A percentile compares a stretch with the other conserved stretches of the same genome.
Evolutionary conservation across 2,329 filamentous ascomycete species (phyloP).

Genomic region (Talaromyces sp.): DNA sequence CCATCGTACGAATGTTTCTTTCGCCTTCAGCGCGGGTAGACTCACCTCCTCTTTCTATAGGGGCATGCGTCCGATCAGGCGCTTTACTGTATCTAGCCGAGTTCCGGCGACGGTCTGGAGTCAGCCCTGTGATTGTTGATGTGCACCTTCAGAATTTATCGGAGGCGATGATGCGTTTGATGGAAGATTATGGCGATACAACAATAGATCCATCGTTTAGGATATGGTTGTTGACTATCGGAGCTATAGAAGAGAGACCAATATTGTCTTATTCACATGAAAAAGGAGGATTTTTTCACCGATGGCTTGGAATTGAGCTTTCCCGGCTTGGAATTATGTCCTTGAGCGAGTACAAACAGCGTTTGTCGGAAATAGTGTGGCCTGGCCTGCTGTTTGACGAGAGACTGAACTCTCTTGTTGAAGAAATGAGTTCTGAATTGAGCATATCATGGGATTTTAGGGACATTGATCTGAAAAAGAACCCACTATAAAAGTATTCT

Average conservation of each 20-base stretch:
- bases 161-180: background rate
- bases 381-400: background rate
- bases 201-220: background rate
- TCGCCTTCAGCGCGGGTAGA: background rate
- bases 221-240: background rate
- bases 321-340: background rate
- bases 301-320: background rate
- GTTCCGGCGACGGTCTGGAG: background rate
- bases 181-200: background rate
- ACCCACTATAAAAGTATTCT: too few species aligned
- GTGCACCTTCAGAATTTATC: background rate
- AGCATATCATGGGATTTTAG: background rate
- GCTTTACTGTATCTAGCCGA: slow-evolving; percentile 5
- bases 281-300: background rate
- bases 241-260: background rate
- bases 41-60: background rate
- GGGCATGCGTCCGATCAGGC: background rate
- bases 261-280: background rate
- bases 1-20: background rate
- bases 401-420: background rate
- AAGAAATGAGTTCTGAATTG: background rate
- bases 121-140: background rate
- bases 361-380: background rate
- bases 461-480: background rate
- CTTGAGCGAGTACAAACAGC: background rate